Percentiles rank a stretch among this genome's conserved stretches.
These are phyloP conservation scores for Trichosporon faecale DNA, from an alignment of 1,284 basidiomycete species.

Conservation along the genomic window DNA sequence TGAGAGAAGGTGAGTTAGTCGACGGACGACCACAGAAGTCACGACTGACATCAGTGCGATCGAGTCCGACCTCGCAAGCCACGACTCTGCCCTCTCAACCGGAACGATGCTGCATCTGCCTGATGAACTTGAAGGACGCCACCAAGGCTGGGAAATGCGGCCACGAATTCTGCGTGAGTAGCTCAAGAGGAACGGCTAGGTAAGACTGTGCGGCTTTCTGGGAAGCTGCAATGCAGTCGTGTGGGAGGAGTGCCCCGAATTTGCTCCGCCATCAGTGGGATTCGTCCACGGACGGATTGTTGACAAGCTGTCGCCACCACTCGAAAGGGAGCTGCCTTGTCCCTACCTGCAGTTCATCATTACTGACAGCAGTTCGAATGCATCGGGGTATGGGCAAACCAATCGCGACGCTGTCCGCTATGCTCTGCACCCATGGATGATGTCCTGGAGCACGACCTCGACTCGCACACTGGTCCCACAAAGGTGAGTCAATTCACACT, in stretches of 20 bases:
- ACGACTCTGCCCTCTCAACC: neutral
- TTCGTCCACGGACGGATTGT: neutral
- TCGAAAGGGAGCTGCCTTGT: neutral
- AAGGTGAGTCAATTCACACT: slow-evolving; percentile 39
- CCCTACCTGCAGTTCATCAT: neutral
- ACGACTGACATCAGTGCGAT: neutral
- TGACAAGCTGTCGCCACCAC: neutral
- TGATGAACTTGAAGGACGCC: slow-evolving; percentile 70
- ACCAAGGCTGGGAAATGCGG: slow-evolving; percentile 75
- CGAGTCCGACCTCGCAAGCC: neutral
- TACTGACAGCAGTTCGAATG: slow-evolving; percentile 67
- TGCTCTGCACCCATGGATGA: slow-evolving; percentile 71
- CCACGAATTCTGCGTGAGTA: slow-evolving; percentile 65
- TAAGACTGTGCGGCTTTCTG: neutral
- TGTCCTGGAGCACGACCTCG: slow-evolving; percentile 69
- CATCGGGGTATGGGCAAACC: slow-evolving; percentile 75
- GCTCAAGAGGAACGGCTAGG: neutral
- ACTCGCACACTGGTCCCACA: slow-evolving; percentile 35
- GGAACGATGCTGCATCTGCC: slow-evolving; percentile 62
- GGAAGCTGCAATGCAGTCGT: neutral
- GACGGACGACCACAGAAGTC: neutral
- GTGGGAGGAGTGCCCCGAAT: no score
- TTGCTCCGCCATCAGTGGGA: neutral
- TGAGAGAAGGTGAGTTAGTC: slow-evolving; percentile 1
- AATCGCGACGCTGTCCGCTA: slow-evolving; percentile 64